These are phyloP conservation scores for Aspergillus sp. DNA, from an alignment of 2,329 filamentous ascomycete species.

Conservation along the genomic window DNA sequence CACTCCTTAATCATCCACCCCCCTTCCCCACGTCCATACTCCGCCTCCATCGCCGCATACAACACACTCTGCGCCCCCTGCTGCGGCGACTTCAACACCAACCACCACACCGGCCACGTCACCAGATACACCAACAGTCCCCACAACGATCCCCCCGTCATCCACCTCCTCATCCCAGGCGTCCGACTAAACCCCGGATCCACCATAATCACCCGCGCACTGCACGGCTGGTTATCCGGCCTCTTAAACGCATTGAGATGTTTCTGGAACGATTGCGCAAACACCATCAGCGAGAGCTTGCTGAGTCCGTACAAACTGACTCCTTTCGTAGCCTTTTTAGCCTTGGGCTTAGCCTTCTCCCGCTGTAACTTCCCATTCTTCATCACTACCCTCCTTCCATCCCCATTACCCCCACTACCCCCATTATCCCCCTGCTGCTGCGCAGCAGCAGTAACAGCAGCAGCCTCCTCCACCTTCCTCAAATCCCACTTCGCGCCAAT, in stretches of 20 bases:
- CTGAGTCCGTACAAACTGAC: constrained; percentile 62
- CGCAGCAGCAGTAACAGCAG: background rate
- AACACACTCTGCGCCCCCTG: constrained; percentile 86
- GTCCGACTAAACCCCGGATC: constrained; percentile 86
- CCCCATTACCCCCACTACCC: background rate
- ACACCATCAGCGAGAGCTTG: constrained; percentile 79
- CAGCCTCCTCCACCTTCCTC: constrained; percentile 25
- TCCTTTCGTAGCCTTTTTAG: constrained; percentile 12
- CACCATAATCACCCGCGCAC: constrained; percentile 78
- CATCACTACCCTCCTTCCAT: background rate
- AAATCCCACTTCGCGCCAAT: constrained; percentile 70
- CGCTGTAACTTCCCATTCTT: constrained; percentile 23
- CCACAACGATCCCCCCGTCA: constrained; percentile 80
- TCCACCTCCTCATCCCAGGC: constrained; percentile 81
- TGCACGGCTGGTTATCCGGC: constrained; percentile 79
- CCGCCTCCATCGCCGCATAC: constrained; percentile 79
- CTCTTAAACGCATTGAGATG: constrained; percentile 82
- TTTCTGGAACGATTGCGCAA: constrained; percentile 88
- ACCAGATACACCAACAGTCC: constrained; percentile 76
- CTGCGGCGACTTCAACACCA: constrained; percentile 80
- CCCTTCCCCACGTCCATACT: constrained; percentile 64
- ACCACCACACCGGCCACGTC: constrained; percentile 79
- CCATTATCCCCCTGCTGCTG: background rate
- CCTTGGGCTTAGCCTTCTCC: constrained; percentile 23
- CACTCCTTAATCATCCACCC: constrained; percentile 87